Evolutionary conservation across 2,329 filamentous ascomycete species (phyloP).

Genomic region (Hypoxylon sp.): DNA sequence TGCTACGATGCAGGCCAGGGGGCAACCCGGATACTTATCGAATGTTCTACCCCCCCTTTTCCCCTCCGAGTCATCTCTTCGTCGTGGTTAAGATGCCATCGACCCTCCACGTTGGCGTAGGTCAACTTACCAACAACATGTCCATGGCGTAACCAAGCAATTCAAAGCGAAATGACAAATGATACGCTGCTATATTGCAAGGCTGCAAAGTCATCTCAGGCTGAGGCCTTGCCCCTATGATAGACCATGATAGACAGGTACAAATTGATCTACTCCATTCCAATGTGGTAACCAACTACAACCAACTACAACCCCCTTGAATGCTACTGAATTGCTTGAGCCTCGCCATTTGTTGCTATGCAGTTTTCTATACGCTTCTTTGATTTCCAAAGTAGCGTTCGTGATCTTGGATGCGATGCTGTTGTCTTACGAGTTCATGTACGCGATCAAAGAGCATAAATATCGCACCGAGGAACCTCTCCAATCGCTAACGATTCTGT

Average conservation of each 20-base stretch:
- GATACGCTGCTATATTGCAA: slow-evolving; percentile 35
- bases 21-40: slow-evolving; percentile 29
- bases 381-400: no score
- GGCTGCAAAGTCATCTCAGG: slow-evolving; percentile 30
- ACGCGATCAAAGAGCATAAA: slow-evolving; percentile 12
- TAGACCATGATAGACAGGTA: slow-evolving; percentile 9
- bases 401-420: not conserved
- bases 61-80: slow-evolving; percentile 15
- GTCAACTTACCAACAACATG: slow-evolving; percentile 18
- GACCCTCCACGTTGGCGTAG: slow-evolving; percentile 27
- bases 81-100: slow-evolving; percentile 28
- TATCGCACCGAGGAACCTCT: slow-evolving; percentile 14
- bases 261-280: slow-evolving; percentile 5
- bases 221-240: slow-evolving; percentile 20
- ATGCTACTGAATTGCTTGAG: not conserved
- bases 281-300: not conserved
- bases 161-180: slow-evolving; percentile 43
- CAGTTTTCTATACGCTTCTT: no score
- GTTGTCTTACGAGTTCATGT: not conserved
- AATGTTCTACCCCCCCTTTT: slow-evolving; percentile 13
- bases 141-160: slow-evolving; percentile 27
- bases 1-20: slow-evolving; percentile 32
- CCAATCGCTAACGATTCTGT: slow-evolving; percentile 14
- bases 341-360: no score
- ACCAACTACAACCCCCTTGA: not conserved